A percentile compares a stretch with the other conserved stretches of the same genome.
Evolutionary conservation across 2,329 filamentous ascomycete genomes (phyloP).

Genomic region (Hirsutella minnesotensis): DNA sequence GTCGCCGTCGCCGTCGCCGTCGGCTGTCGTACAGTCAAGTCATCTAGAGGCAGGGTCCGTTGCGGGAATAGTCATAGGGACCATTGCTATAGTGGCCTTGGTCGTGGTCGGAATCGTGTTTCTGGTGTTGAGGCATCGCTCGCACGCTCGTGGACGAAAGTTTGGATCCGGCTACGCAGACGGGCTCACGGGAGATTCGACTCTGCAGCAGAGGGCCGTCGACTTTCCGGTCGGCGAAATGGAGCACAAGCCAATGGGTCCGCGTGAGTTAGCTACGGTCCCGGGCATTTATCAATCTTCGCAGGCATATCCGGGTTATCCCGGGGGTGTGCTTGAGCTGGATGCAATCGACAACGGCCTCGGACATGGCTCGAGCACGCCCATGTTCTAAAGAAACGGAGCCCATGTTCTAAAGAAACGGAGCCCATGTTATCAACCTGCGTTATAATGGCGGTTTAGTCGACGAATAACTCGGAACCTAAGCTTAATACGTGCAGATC

Average conservation of each 20-base stretch:
- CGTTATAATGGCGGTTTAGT: too few relatives aligned
- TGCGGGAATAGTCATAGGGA: not conserved
- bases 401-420: not conserved
- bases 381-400: not conserved
- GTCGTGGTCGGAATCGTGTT: not conserved
- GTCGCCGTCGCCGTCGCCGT: not conserved
- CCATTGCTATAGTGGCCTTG: not conserved
- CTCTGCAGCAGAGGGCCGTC: not conserved
- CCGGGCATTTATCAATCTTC: not conserved
- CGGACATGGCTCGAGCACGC: not conserved
- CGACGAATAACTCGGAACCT: too few relatives aligned
- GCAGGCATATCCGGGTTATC: not conserved
- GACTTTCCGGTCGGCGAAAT: conserved; percentile 2
- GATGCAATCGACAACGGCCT: not conserved
- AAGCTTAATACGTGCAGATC: too few relatives aligned
- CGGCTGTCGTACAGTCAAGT: not conserved
- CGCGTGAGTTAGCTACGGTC: conserved; percentile 3
- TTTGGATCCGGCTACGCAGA: not conserved
- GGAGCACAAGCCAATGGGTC: conserved; percentile 4
- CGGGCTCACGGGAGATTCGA: not conserved
- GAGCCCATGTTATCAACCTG: too few relatives aligned
- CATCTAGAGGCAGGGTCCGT: not conserved
- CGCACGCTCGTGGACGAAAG: not conserved
- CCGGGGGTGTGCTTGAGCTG: not conserved
- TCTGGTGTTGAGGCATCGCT: not conserved